phyloP scores from a whole-genome alignment of 805 yeast genomes.

The Middelhovenomyces tepae region DNA sequence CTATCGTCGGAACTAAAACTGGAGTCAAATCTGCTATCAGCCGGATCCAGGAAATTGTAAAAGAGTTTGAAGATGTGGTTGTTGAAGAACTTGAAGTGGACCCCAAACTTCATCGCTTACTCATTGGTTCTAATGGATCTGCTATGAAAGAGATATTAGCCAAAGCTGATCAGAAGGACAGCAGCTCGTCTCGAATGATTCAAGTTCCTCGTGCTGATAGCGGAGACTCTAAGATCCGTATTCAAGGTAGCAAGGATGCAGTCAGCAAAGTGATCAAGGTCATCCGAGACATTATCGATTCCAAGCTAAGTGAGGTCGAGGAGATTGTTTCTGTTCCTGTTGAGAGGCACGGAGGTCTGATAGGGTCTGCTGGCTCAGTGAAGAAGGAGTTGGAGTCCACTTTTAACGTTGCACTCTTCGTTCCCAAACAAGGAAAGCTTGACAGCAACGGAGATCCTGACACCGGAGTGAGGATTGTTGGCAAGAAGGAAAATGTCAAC shows the following conservation, averaged over 20 bases:
- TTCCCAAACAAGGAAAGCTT: conserved; percentile 46
- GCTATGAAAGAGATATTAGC: conserved; percentile 63
- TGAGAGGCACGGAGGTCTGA: conserved; percentile 62
- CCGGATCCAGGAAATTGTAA: conserved; percentile 53
- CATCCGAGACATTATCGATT: conserved; percentile 53
- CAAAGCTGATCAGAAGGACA: conserved; percentile 43
- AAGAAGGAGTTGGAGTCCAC: conserved; percentile 67
- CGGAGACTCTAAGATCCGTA: conserved; percentile 39
- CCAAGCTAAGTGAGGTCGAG: conserved; percentile 38
- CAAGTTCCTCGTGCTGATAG: conserved; percentile 64
- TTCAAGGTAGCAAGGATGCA: conserved; percentile 66
- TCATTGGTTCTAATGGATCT: conserved; percentile 75
- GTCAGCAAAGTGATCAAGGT: conserved; percentile 60
- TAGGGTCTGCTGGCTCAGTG: conserved; percentile 74
- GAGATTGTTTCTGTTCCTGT: conserved; percentile 40
- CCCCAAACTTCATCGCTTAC: conserved; percentile 61
- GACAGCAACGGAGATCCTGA: conserved; percentile 22
- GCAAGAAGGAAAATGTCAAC: conserved; percentile 50
- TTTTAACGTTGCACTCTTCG: conserved; percentile 49
- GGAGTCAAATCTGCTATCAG: conserved; percentile 66
- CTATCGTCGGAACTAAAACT: conserved; percentile 66
- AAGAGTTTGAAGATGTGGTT: conserved; percentile 53
- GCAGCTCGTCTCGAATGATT: conserved; percentile 38
- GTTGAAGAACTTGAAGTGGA: conserved; percentile 56
- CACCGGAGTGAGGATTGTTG: conserved; percentile 47